Base-by-base conservation (phyloP, 129 eudicot species). In the Solidago caesia region DNA sequence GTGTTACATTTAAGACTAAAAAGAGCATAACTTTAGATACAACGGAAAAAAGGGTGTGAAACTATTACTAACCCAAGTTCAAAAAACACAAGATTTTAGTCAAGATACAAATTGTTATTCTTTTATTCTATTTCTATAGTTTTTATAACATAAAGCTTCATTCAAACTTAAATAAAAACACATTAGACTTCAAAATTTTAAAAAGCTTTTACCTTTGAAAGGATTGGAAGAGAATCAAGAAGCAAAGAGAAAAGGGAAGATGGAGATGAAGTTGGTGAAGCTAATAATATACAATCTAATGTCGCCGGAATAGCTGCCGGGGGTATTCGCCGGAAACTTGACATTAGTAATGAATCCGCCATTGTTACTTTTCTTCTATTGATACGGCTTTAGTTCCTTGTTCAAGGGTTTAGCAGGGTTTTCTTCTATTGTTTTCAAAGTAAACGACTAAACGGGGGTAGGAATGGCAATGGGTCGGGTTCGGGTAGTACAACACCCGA, bases 251-350 rank as follows among this genome's bases (percentile, higher is more conserved):
- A 87, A 13, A 95, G 85, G 2, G 80, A 68, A n/a, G 90, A 75
- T 13, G 99, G 89, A 53, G 96, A 74, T 21, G 77, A 81, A 75
- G 68, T 60, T 2, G 91, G 84, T 57, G 96, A 80, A 61, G 87
- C 61, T 61, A 86, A 58, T 62, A 95, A 44, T 42, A 95, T 78
- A 67, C 99, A 95, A 75, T 95, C 99, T 41, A 95, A 76, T 89
- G 91, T 84, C 75, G 89, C 84, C 74, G 96, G 92, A 45, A 95
- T 63, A 2, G 94, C 97, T 13, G 83, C 77, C 81, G 94, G 87
- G 47, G 99, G 96, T 12, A 91, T 88, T 71, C 78, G 82, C 74
- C 92, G 87, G 91, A 95, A 87, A 64, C 94, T 88, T 8, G 85
- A 73, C 65, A 82, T 74, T 25, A 94, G 83, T 70, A 96, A 81